A percentile compares a stretch with the other conserved stretches of the same genome.
Conservation (phyloP, 768 basidiomycete species). For the Phanerochaete sordida region DNA sequence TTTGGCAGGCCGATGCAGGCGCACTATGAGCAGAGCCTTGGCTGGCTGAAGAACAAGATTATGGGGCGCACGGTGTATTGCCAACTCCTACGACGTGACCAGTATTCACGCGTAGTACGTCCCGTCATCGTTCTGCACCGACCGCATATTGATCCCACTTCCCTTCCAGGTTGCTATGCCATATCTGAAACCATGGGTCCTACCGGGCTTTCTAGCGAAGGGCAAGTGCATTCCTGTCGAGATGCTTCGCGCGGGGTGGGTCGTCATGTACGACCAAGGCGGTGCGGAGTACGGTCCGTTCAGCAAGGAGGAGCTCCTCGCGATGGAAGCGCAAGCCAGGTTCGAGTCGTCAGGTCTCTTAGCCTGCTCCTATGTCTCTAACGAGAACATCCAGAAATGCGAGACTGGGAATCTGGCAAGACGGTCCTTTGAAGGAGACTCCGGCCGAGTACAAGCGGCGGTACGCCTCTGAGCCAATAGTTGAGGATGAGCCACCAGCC, state of each 20-base stretch:
- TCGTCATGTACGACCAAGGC: slow-evolving; percentile 66
- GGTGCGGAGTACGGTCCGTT: slow-evolving; percentile 77
- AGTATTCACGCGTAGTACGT: slow-evolving; percentile 79
- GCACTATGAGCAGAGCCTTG: slow-evolving; percentile 66
- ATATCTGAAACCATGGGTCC: slow-evolving; percentile 45
- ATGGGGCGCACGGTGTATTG: slow-evolving; percentile 62
- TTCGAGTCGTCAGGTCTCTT: slow-evolving; percentile 4
- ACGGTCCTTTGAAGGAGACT: slow-evolving; percentile 51
- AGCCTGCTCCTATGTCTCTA: not conserved
- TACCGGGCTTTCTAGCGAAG: slow-evolving; percentile 46
- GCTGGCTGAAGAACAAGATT: slow-evolving; percentile 61
- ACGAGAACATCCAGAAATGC: slow-evolving; percentile 40
- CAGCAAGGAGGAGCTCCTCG: slow-evolving; percentile 62
- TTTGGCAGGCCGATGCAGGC: slow-evolving; percentile 82
- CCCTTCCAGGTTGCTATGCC: slow-evolving; percentile 72
- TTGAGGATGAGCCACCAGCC: not conserved
- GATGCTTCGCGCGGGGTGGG: slow-evolving; percentile 82
- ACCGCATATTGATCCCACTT: not conserved
- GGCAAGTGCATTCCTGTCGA: slow-evolving; percentile 57
- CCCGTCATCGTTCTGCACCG: not conserved
- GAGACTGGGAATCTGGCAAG: slow-evolving; percentile 75
- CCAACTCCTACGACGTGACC: slow-evolving; percentile 73
- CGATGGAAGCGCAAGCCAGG: slow-evolving; percentile 42
- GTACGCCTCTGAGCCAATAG: slow-evolving; percentile 29
- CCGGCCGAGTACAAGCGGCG: slow-evolving; percentile 83